Base-by-base conservation (phyloP, 331 rosid genomes). In the Quercus lobata region DNA sequence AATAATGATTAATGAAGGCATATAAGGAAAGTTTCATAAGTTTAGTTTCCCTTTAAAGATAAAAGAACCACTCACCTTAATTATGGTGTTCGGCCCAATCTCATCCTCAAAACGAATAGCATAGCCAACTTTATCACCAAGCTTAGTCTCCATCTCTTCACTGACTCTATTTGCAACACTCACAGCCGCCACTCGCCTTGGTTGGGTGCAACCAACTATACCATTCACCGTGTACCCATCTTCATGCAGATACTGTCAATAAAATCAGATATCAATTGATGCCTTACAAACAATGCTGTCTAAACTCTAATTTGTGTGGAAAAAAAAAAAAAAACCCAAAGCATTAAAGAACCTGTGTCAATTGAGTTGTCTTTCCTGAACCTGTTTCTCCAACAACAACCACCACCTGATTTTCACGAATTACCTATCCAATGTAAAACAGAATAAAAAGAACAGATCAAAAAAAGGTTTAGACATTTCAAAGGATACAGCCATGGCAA, bases 161-260 rank as follows among this genome's bases (percentile, higher is more conserved):
- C 98, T 93, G 22, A 95, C 99, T 90, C 99, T 95, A 88, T 95
- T 95, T 71, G 99, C 99, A 73, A 95, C 99, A 86, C 99, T 95
- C 98, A 95, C 93, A 77, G 99, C 99, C n/a, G 99, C 99, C 80
- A 95, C 99, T 86, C 99, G 99, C 86, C 99, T 93, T 41, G 99
- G 99, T 86, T 95, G 99, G 80, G 99, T 95, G 86, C 99, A 95
- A 60, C 99, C 99, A 73, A 95, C 87, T 70, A 95, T 79, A 32
- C 98, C 97, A 73, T 82, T 82, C 35, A 71, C 66, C 29, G 98
- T 93, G 73, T 93, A 95, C 76, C 98, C 98, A 85, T 93, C 99
- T 82, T 95, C 99, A 71, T 89, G 84, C 41, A 95, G 93, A 88
- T 93, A 95, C 99, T 95, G 92, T 68, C 76, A 83, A 87, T 41